Base-by-base conservation (phyloP, 208 protist species). In the Plasmodiophora brassicae region DNA sequence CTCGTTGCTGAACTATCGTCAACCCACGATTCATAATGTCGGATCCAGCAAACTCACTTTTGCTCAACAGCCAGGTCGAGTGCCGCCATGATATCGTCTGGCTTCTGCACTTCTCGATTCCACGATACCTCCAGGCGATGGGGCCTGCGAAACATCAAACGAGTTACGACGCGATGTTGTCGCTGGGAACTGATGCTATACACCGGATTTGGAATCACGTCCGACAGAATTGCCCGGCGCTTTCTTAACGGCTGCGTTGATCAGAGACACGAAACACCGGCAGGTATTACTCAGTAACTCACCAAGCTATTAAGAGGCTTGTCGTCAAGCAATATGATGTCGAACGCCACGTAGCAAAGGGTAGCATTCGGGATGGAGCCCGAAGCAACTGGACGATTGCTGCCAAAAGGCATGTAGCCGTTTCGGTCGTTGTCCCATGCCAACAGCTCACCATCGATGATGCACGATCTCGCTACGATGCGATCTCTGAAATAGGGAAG, bases 271-370 rank as follows among this genome's bases (percentile, higher is more conserved):
- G 14, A 78, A 32, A 78, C n/a, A 78, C 32, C n/a, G 41, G n/a
- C 32, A 78, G 65, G 50, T 25, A 25, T 57, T 14, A 78, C 65
- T 5, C 14, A 78, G n/a, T n/a, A 32, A 32, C 5, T 78, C 20
- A 78, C 65, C 10, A 78, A 38, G 41, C n/a, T 38, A 78, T 44
- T 38, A 5, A 78, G n/a, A n/a, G 41, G 14, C n/a, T 78, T 78
- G 14, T 38, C 65, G 41, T 78, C n/a, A n/a, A 78, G 5, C 32
- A 44, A 78, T 5, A 78, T 38, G 65, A 78, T 78, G 41, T 78
- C 65, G n/a, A 78, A 78, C 41, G 65, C 65, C 65, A 78, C n/a
- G n/a, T 78, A 78, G n/a, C 32, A n/a, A 5, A 78, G 65, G n/a
- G 10, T 5, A 32, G 32, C 32, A 38, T 78, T 78, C 20, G 5